phyloP scores from a whole-genome alignment of 768 basidiomycete species.

The Agrocybe praecox region DNA sequence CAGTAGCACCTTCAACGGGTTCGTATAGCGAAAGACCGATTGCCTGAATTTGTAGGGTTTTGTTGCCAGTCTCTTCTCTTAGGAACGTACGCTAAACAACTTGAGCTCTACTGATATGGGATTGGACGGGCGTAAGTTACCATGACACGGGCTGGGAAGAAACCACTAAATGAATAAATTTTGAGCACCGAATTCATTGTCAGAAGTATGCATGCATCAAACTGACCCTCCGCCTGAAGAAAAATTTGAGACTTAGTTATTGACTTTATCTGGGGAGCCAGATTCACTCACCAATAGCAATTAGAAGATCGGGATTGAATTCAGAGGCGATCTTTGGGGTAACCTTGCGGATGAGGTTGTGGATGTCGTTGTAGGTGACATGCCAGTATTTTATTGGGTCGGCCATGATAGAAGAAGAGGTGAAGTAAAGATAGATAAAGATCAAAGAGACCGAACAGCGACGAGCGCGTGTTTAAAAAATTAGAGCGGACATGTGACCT shows the following conservation, averaged over 20 bases:
- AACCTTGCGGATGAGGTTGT: constrained; percentile 77
- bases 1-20: constrained; percentile 73
- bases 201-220: constrained; percentile 6
- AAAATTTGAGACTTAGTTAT: constrained; percentile 8
- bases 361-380: constrained; percentile 91
- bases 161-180: constrained; percentile 58
- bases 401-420: constrained; percentile 30
- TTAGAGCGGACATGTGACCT: constrained; percentile 15
- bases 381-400: constrained; percentile 60
- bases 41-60: constrained; percentile 90
- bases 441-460: neutral
- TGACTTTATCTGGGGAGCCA: neutral
- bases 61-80: constrained; percentile 66
- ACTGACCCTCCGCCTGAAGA: constrained; percentile 79
- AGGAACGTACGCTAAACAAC: constrained; percentile 78
- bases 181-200: constrained; percentile 13
- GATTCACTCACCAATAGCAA: constrained; percentile 69
- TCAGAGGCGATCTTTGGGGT: constrained; percentile 69
- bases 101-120: constrained; percentile 2
- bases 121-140: constrained; percentile 31
- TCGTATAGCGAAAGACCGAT: constrained; percentile 97
- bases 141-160: constrained; percentile 94
- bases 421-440: constrained; percentile 11
- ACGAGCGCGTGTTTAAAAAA: neutral
- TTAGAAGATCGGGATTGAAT: constrained; percentile 86